Percentiles rank a stretch among this genome's conserved stretches.
phyloP scores from a whole-genome alignment of 2,329 filamentous ascomycete genomes.

The Whalleya microplaca region DNA sequence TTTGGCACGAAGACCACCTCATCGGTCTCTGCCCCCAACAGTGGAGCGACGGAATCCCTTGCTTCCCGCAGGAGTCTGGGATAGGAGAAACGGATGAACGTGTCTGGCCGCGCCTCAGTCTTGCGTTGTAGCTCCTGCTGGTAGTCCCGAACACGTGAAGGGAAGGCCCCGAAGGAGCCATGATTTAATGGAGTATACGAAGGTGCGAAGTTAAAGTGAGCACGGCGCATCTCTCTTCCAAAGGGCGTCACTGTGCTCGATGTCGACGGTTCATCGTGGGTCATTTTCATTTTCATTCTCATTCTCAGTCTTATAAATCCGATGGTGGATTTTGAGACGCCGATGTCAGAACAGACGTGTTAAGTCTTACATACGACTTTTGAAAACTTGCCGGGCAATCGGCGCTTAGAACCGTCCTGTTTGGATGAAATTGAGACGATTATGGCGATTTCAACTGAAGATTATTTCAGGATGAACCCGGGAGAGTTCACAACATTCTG shows the following conservation, averaged over 20 bases:
- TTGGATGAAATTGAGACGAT: too few species aligned
- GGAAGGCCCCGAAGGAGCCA: conserved; percentile 72
- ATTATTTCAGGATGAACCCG: too few species aligned
- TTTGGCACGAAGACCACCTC: conserved; percentile 72
- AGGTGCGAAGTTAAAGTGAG: conserved; percentile 38
- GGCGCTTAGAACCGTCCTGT: too few species aligned
- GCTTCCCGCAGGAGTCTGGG: conserved; percentile 58
- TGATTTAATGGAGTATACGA: conserved; percentile 42
- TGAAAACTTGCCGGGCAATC: too few species aligned
- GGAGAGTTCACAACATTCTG: too few species aligned
- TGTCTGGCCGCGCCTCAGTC: conserved; percentile 65
- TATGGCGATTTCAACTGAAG: too few species aligned
- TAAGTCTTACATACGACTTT: too few species aligned
- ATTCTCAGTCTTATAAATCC: background rate
- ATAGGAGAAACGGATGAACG: conserved; percentile 66
- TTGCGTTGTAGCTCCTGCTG: conserved; percentile 58
- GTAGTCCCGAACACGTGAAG: conserved; percentile 55
- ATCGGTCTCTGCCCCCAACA: conserved; percentile 61
- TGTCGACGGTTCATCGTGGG: conserved; percentile 8
- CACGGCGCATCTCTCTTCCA: conserved; percentile 35
- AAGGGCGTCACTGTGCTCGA: conserved; percentile 21
- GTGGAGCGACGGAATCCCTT: conserved; percentile 60
- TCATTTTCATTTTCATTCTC: conserved; percentile 5
- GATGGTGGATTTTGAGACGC: background rate
- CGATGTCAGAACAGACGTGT: too few species aligned